Base-by-base conservation (phyloP, 2,329 filamentous ascomycete genomes). In the Aspergillus fumigatus region DNA sequence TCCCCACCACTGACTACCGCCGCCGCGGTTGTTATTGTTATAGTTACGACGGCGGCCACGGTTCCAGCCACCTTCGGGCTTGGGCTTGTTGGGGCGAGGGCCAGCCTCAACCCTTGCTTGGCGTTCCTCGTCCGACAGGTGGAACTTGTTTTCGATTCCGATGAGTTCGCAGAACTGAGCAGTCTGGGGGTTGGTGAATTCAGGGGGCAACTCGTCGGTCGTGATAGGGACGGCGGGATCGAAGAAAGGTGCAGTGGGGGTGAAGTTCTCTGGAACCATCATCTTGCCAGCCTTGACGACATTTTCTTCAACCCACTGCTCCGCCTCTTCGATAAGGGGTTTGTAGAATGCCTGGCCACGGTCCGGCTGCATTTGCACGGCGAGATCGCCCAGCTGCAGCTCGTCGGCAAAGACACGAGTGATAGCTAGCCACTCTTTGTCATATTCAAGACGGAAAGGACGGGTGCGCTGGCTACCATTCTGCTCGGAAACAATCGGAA, bases 371-470 rank as follows among this genome's bases (percentile, higher is more conserved):
- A 82, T 73, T 41, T 74, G 72, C 1, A 82, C 80, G 7, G 75
- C 69, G 4, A 79, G 79, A 60, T 88, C 79, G 48, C 90, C 89
- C 40, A 93, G 77, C 1, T 77, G 73, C 1, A 94, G 79, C 43
- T 84, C 80, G 3, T 79, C 65, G 43, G 89, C 84, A 68, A 97
- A 95, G 7, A 86, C 88, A 45, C 93, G 88, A 11, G 88, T 92
- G 61, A 99, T 97, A 45, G 94, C 89, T 7, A 99, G 85, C 93
- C 93, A 99, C 76, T 99, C 94, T 10, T 87, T 85, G 72, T 99
- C 94, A 70, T 99, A 97, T 50, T 86, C 78, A 0, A 97, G 80
- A 10, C 77, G 79, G 63, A 85, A 82, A 1, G 85, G 85, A 1
- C 78, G 73, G 17, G 76, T 29, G 4, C 29, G 17, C 8, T 59